These are phyloP conservation scores for Exophiala sp. DNA, from an alignment of 2,329 filamentous ascomycete genomes.

Conservation along the genomic window DNA sequence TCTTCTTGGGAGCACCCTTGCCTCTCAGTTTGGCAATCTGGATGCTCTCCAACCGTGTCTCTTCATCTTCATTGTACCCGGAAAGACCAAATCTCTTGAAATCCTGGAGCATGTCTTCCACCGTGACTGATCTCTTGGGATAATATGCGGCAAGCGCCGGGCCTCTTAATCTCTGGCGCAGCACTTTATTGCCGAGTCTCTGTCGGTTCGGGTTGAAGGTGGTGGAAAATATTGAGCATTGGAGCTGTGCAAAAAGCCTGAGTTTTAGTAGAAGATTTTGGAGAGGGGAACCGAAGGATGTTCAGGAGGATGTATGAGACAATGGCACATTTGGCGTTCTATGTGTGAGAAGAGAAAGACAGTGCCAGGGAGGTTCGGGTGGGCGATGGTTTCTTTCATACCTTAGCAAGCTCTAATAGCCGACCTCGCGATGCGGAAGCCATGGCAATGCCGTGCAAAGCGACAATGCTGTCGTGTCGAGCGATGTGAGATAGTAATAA, in stretches of 20 bases:
- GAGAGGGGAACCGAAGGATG: too few species aligned
- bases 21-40: conserved; percentile 64
- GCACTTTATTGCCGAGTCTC: conserved; percentile 83
- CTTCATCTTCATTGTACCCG: conserved; percentile 68
- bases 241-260: conserved; percentile 54
- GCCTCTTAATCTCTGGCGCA: conserved; percentile 83
- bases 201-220: conserved; percentile 80
- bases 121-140: conserved; percentile 64
- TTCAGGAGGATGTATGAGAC: too few species aligned
- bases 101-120: conserved; percentile 65
- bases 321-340: too few species aligned
- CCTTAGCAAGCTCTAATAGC: conserved; percentile 27
- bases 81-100: conserved; percentile 60
- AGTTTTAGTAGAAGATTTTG: background rate
- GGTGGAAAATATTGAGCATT: conserved; percentile 86
- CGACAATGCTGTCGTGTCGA: conserved; percentile 2
- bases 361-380: too few species aligned
- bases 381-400: conserved; percentile 3
- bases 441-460: conserved; percentile 17
- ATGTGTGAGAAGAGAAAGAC: background rate
- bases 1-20: conserved; percentile 87
- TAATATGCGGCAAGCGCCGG: conserved; percentile 82
- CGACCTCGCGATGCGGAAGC: conserved; percentile 22
- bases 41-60: conserved; percentile 71
- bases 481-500: background rate